Evolutionary conservation across 2,329 filamentous ascomycete species (phyloP), one percentile per base, ranked within the genome.

Genomic region (Alternaria angustiovoidea): DNA sequence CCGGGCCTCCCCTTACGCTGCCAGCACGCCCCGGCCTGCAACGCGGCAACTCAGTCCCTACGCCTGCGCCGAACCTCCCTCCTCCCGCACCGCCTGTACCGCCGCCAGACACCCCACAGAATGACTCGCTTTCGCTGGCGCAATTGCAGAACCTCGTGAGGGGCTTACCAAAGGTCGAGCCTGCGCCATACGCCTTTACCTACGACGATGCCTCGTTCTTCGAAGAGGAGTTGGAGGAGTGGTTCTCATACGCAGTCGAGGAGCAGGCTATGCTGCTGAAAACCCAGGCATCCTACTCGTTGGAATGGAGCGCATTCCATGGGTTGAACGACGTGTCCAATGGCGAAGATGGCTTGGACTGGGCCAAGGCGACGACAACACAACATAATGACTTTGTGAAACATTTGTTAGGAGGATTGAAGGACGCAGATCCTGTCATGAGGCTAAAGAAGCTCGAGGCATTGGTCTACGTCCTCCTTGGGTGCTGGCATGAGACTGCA

Each of bases 151-250:
- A 73, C 38, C 76, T 85, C 14, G 79, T 82, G 36, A 76, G 71
- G 55, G 77, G 79, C 6, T 77, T 84, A 57, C 82, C 82, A 12
- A 78, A 73, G 41, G 74, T 74, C 18, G 79, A 82, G 60, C 72
- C 78, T 64, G 66, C 78, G 16, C 76, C 83, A 48, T 99, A 99
- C 82, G 93, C 95, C 62, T 99, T 97, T 76, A 87, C 77, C 30
- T 85, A 85, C 64, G 75, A 79, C 47, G 83, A 85, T 71, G 79
- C 82, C 7, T 81, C 83, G 18, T 80, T 78, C 0, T 90, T 96
- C 69, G 88, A 91, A 18, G 92, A 95, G 65, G 95, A 99, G 82
- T 85, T 99, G 48, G 93, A 98, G 75, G 95, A 99, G 81, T 99
- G 95, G 95, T 99, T 99, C 79, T 89, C 90, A 54, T 97, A 98